Conservation (phyloP, 2,329 filamentous ascomycete genomes). For the Ampelomyces quisqualis region DNA sequence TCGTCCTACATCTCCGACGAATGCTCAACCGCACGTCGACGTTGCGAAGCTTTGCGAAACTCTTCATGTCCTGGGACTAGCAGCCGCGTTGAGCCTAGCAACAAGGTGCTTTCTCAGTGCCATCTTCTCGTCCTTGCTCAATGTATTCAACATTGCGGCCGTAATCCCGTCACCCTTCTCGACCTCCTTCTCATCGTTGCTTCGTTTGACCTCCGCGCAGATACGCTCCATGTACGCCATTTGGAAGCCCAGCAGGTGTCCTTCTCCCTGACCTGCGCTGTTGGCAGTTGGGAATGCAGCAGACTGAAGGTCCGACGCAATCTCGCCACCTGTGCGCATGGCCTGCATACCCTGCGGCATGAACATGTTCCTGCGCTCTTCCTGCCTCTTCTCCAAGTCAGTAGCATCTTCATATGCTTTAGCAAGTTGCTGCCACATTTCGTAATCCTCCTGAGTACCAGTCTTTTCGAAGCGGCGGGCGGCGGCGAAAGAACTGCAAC, state of each 20-base stretch:
- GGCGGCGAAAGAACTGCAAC: background rate
- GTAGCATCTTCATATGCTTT: constrained; percentile 2
- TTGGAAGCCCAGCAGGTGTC: constrained; percentile 12
- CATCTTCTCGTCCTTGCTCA: constrained; percentile 12
- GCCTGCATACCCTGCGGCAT: constrained; percentile 13
- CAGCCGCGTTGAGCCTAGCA: constrained; percentile 1
- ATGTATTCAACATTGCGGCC: constrained; percentile 6
- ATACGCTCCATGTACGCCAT: constrained; percentile 27
- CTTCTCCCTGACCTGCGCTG: background rate
- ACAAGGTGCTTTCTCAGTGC: constrained; percentile 10
- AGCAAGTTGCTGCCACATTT: constrained; percentile 1
- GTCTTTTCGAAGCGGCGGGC: constrained; percentile 4
- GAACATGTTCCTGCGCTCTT: constrained; percentile 20
- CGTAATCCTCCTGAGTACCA: constrained; percentile 2
- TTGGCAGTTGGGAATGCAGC: background rate
- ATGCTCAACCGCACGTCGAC: background rate
- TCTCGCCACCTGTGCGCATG: constrained; percentile 8
- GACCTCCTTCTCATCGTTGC: background rate
- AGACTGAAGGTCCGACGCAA: constrained; percentile 4
- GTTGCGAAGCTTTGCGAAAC: background rate
- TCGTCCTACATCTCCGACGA: background rate
- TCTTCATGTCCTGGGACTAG: background rate
- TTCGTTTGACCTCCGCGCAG: constrained; percentile 12
- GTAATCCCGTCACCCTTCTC: constrained; percentile 3
- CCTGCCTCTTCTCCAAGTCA: constrained; percentile 15